Conservation (phyloP, 192 early-diverging fungal species). For the Gigaspora rosea region DNA sequence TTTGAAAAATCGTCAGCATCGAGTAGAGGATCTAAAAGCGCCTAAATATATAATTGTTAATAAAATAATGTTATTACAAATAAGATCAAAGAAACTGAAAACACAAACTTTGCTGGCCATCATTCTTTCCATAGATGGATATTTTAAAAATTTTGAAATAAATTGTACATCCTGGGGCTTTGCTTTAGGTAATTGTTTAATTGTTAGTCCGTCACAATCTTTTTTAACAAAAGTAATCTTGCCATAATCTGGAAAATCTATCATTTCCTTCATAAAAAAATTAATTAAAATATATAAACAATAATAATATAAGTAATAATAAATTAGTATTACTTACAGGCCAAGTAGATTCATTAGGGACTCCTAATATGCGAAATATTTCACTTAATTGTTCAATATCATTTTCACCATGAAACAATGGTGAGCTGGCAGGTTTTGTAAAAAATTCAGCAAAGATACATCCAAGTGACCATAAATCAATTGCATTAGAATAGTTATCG, state of each 20-base stretch:
- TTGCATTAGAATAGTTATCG: conserved; percentile 41
- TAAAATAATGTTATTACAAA: neutral
- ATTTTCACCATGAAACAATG: conserved; percentile 45
- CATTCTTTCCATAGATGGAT: conserved; percentile 5
- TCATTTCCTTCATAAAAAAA: conserved; percentile 7
- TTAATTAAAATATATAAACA: neutral
- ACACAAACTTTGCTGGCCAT: neutral
- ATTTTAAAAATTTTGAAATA: conserved; percentile 18
- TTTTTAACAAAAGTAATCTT: conserved; percentile 4
- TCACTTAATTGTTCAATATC: conserved; percentile 52
- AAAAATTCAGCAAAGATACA: conserved; percentile 54
- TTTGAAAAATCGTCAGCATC: conserved; percentile 7
- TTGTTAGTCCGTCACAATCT: neutral
- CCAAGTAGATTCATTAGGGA: conserved; percentile 44
- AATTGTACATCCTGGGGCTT: conserved; percentile 6
- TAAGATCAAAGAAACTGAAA: neutral
- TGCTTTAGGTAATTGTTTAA: conserved; percentile 14
- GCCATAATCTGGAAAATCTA: conserved; percentile 24
- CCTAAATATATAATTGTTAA: neutral
- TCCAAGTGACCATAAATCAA: conserved; percentile 56
- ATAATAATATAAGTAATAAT: neutral
- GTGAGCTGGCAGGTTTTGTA: conserved; percentile 25
- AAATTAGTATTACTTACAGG: conserved; percentile 36
- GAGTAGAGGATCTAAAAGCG: neutral
- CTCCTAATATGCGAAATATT: conserved; percentile 49